phyloP scores from a whole-genome alignment of 768 basidiomycete species.

The Tylopilus sp. region DNA sequence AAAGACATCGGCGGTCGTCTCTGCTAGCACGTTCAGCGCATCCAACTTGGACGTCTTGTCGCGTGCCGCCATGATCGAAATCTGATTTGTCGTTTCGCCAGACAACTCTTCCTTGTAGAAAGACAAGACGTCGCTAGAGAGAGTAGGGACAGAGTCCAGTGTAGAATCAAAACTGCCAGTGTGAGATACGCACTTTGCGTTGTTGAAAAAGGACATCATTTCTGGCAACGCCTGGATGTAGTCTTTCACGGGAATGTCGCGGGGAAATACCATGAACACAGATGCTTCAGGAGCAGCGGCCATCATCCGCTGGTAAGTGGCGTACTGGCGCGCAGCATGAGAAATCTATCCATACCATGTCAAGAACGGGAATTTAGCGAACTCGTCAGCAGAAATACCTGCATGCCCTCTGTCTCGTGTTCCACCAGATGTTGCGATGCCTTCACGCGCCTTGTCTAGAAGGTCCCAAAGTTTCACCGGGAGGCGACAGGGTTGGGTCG shows the following conservation, averaged over 20 bases:
- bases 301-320: constrained; percentile 24
- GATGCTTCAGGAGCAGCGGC: constrained; percentile 38
- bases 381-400: constrained; percentile 10
- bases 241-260: constrained; percentile 26
- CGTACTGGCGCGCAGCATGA: constrained; percentile 22
- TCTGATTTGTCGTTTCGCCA: constrained; percentile 34
- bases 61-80: constrained; percentile 32
- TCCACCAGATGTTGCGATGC: constrained; percentile 71
- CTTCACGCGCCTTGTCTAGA: constrained; percentile 70
- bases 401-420: constrained; percentile 27
- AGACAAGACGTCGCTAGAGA: constrained; percentile 36
- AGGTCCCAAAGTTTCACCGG: constrained; percentile 93
- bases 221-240: constrained; percentile 41
- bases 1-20: constrained; percentile 26
- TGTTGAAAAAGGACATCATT: constrained; percentile 31
- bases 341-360: neutral
- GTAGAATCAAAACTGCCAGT: no score
- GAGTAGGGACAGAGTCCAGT: neutral
- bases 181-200: constrained; percentile 41
- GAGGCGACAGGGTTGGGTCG: constrained; percentile 90
- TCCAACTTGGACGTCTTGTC: constrained; percentile 27
- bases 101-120: constrained; percentile 42
- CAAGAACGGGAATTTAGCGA: neutral
- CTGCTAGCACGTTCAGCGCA: constrained; percentile 21
- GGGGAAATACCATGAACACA: constrained; percentile 35